Evolutionary conservation across 2,329 filamentous ascomycete genomes (phyloP), one percentile per base, ranked within the genome.

Genomic region (Verticillium tricorpus): DNA sequence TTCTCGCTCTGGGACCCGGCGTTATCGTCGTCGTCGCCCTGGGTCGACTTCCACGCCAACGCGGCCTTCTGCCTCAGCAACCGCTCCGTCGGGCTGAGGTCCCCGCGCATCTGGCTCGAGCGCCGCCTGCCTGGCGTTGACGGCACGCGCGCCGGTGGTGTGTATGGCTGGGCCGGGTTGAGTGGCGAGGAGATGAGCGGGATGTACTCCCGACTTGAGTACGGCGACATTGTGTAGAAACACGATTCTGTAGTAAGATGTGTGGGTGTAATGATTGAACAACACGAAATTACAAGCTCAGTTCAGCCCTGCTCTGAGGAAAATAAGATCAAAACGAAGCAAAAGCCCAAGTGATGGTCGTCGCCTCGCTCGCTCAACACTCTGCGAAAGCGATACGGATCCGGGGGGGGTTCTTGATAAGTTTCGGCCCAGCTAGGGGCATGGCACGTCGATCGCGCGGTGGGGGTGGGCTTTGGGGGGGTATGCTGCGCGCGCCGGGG

Each of bases 21-120:
- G 5, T 19, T 19, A 9, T 52, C 45, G 52, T 25, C 50, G 15
- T 52, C 45, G 52, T 12, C 50, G 15, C 22, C 37, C 52, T 56
- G 31, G 31, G 22, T 19, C 35, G 72, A 73, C 19, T 69, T 72
- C 76, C 77, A 79, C 6, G 77, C 78, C 60, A 71, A 70, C 5
- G 74, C 76, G 1, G 77, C 79, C 64, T 79, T 80, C 61, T 74
- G 70, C 32, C 78, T 72, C 61, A 80, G 73, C 19, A 80, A 67
- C 34, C 70, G 70, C 65, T 80, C 71, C 0, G 76, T 74, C 25
- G 78, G 77, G 62, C 78, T 79, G 59, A 73, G 66, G 25, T 69
- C 68, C 45, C 64, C 63, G 31, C 60, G 59, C 54, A 40, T 52
- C 34, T 58, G 68, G 66, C 59, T 64, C 56, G 45, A 52, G 45